A percentile compares a stretch with the other conserved stretches of the same genome.
Evolutionary conservation across 306 rosid species (phyloP).

Genomic region (Lagenaria siceraria): DNA sequence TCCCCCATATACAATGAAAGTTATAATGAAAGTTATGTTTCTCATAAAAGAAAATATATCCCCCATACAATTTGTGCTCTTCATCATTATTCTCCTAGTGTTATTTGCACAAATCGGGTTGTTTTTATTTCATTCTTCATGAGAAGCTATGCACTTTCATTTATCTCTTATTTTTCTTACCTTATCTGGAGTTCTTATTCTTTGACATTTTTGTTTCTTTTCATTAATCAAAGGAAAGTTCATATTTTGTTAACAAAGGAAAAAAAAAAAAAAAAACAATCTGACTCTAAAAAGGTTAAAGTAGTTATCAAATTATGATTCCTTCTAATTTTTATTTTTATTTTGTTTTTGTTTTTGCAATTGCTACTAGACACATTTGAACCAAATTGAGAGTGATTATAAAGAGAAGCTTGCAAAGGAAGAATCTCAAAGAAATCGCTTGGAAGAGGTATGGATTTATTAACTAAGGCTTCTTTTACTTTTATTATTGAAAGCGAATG

Average conservation of each 20-base stretch:
- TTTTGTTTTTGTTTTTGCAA: slow-evolving; percentile 8
- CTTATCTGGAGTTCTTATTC: not conserved
- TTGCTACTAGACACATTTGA: slow-evolving; percentile 48
- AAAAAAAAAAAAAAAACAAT: not conserved
- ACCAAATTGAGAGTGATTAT: slow-evolving; percentile 65
- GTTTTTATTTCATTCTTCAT: not conserved
- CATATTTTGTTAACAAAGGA: not conserved
- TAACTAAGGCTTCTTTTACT: not conserved
- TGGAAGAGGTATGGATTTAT: slow-evolving; percentile 47
- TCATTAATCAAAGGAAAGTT: not conserved
- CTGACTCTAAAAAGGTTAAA: not conserved
- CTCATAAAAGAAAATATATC: not conserved
- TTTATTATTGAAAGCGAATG: not conserved
- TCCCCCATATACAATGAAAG: not conserved
- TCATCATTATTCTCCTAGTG: not conserved
- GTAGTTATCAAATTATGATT: not conserved
- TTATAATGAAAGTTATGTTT: no score
- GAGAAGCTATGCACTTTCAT: not conserved
- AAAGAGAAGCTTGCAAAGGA: slow-evolving; percentile 68
- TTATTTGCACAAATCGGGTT: not conserved
- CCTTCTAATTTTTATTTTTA: not conserved
- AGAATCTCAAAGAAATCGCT: slow-evolving; percentile 36
- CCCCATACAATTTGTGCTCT: not conserved
- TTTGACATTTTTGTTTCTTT: not conserved
- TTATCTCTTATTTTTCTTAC: not conserved